A percentile compares a stretch with the other conserved stretches of the same genome.
These are phyloP conservation scores for Maudiozyma serrabonitensis DNA, from an alignment of 805 yeast species.

Conservation along the genomic window DNA sequence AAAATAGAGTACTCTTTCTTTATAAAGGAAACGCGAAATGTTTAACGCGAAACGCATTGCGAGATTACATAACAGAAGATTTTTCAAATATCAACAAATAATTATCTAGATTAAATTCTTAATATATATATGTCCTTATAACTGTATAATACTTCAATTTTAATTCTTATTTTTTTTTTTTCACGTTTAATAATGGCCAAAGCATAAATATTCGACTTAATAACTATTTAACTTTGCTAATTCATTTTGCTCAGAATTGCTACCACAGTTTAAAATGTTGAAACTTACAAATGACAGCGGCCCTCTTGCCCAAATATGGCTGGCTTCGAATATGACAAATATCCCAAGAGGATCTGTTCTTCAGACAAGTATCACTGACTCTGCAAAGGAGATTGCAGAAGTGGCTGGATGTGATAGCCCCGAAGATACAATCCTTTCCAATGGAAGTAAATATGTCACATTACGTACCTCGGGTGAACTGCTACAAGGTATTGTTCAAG, in stretches of 20 bases:
- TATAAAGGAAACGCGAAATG: neutral
- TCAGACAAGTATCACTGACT: slow-evolving; percentile 58
- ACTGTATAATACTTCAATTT: too few species aligned
- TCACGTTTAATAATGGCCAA: too few species aligned
- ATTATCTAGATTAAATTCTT: neutral
- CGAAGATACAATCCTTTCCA: slow-evolving; percentile 7
- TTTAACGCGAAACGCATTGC: neutral
- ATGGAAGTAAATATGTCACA: slow-evolving; percentile 46
- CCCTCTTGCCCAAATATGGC: slow-evolving; percentile 84
- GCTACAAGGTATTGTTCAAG: slow-evolving; percentile 75
- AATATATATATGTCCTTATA: neutral
- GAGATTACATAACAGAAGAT: neutral
- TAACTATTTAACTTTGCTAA: too few species aligned
- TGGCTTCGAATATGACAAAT: slow-evolving; percentile 66
- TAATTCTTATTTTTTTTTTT: too few species aligned
- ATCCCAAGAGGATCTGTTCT: slow-evolving; percentile 42
- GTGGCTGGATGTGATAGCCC: slow-evolving; percentile 24
- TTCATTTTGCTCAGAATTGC: too few species aligned
- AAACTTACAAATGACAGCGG: slow-evolving; percentile 39
- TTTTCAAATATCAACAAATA: neutral
- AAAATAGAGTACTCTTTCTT: too few species aligned
- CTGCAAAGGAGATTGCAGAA: slow-evolving; percentile 54
- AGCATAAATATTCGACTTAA: too few species aligned
- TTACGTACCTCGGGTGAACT: slow-evolving; percentile 78
- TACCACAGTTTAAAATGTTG: neutral